A percentile compares a stretch with the other conserved stretches of the same genome.
Conservation (phyloP, 169 alveolate species). For the Amoebophrya sp. region DNA sequence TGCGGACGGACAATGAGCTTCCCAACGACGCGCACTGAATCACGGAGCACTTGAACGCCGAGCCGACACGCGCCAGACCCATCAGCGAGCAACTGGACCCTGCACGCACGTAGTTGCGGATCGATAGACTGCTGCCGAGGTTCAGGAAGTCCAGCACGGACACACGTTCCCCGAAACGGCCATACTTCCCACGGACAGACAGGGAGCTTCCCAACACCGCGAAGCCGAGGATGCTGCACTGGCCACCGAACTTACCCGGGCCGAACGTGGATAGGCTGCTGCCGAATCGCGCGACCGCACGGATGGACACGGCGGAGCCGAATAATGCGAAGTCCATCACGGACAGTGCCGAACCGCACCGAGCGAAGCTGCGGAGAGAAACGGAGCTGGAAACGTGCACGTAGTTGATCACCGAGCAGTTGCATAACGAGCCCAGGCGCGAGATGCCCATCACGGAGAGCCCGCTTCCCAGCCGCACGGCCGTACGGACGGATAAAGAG, state of each 20-base stretch:
- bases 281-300: not conserved
- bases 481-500: not conserved
- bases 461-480: not conserved
- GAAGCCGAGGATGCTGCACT: not conserved
- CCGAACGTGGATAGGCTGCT: not conserved
- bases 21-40: not conserved
- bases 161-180: not conserved
- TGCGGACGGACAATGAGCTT: constrained; percentile 4
- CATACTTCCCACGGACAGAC: not conserved
- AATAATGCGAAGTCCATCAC: not conserved
- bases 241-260: constrained; percentile 2
- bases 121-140: not conserved
- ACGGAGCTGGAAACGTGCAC: not conserved
- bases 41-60: constrained; percentile 18
- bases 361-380: constrained; percentile 1
- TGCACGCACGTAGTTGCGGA: not conserved
- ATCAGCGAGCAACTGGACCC: not conserved
- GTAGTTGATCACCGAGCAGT: not conserved
- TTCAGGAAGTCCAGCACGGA: not conserved
- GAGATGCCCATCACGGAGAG: constrained; percentile 39
- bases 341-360: not conserved
- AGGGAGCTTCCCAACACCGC: not conserved
- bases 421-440: constrained; percentile 6
- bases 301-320: constrained; percentile 13
- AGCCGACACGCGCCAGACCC: constrained; percentile 30